These are phyloP conservation scores for Podospora bellae-mahoneyi DNA, from an alignment of 495 filamentous ascomycete species.

Conservation along the genomic window DNA sequence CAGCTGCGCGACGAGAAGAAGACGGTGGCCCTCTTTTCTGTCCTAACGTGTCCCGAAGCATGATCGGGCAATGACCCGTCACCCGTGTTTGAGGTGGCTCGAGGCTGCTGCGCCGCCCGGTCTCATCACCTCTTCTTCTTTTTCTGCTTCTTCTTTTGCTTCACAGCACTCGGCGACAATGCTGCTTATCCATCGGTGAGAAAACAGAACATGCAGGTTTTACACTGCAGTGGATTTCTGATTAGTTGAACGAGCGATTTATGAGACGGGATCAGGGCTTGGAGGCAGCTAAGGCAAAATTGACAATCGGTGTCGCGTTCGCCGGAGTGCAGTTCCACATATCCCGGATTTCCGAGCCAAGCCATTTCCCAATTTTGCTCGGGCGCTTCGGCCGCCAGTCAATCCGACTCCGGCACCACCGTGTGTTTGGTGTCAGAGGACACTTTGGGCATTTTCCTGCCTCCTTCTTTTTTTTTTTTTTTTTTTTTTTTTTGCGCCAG, in stretches of 20 bases:
- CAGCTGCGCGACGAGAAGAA: not conserved
- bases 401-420: constrained; percentile 4
- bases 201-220: not conserved
- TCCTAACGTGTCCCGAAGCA: not conserved
- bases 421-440: not conserved
- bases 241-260: not conserved
- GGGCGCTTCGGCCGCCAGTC: constrained; percentile 17
- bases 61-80: not conserved
- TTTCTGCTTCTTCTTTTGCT: not conserved
- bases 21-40: not conserved
- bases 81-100: not conserved
- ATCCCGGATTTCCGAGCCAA: constrained; percentile 14
- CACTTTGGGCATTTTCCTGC: not conserved
- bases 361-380: constrained; percentile 11
- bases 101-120: not conserved
- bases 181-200: too few species aligned
- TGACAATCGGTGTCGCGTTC: constrained; percentile 4
- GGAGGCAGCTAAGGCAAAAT: constrained; percentile 9
- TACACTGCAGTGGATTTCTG: not conserved
- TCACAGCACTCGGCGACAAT: too few species aligned
- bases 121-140: not conserved
- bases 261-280: not conserved
- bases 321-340: constrained; percentile 17
- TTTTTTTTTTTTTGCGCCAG: not conserved
- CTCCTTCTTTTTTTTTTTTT: not conserved